A percentile compares a stretch with the other conserved stretches of the same genome.
Conservation (phyloP, 106 monocot genomes). For the Dendrobium officinale region DNA sequence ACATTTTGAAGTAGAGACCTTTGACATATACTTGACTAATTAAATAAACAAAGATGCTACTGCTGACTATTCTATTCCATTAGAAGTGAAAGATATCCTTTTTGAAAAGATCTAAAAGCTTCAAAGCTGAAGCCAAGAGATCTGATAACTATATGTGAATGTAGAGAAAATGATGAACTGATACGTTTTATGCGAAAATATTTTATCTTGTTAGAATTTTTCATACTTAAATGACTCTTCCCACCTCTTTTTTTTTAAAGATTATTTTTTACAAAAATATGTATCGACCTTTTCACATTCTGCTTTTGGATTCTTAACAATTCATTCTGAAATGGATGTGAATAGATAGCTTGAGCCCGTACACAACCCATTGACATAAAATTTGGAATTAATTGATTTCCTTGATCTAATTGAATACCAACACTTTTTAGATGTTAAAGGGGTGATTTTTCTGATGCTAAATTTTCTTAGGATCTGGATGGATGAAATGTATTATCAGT, state of each 20-base stretch:
- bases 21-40: conserved; percentile 59
- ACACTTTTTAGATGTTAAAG: conserved; percentile 1
- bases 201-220: too few relatives aligned
- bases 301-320: conserved; percentile 42
- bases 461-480: neutral
- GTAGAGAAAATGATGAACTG: too few relatives aligned
- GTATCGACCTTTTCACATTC: neutral
- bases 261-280: too few relatives aligned
- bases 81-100: conserved; percentile 18
- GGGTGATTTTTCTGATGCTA: conserved; percentile 1
- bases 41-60: conserved; percentile 11
- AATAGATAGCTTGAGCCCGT: conserved; percentile 27
- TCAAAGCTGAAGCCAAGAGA: too few relatives aligned
- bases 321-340: conserved; percentile 70
- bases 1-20: conserved; percentile 36
- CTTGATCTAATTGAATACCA: conserved; percentile 4
- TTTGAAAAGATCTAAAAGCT: too few relatives aligned
- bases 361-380: conserved; percentile 22
- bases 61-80: neutral
- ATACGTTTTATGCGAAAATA: too few relatives aligned
- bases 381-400: conserved; percentile 4
- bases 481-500: conserved; percentile 7
- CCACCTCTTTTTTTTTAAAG: too few relatives aligned
- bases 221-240: too few relatives aligned
- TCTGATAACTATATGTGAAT: too few relatives aligned